Evolutionary conservation across 2,329 filamentous ascomycete species (phyloP).

Genomic region (Aspergillus bombycis): DNA sequence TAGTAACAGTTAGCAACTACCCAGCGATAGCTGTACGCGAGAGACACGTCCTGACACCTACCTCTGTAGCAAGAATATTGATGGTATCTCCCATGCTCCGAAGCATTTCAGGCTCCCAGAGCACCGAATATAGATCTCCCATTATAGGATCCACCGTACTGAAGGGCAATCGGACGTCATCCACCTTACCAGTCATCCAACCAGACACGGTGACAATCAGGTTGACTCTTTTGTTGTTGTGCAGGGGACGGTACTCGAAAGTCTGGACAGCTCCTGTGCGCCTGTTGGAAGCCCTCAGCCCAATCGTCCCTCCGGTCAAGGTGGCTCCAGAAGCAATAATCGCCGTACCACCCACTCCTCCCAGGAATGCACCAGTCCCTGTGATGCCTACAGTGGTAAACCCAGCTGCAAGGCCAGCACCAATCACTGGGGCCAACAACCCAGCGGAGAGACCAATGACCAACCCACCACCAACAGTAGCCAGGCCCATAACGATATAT

Average conservation of each 20-base stretch:
- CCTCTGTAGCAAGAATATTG: slow-evolving; percentile 96
- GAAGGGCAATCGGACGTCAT: slow-evolving; percentile 92
- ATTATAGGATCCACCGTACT: slow-evolving; percentile 97
- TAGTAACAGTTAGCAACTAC: slow-evolving; percentile 43
- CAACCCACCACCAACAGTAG: slow-evolving; percentile 90
- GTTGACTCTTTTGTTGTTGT: slow-evolving; percentile 98
- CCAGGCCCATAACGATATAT: slow-evolving; percentile 94
- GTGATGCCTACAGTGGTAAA: slow-evolving; percentile 93
- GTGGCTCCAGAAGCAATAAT: slow-evolving; percentile 91
- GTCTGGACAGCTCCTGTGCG: slow-evolving; percentile 91
- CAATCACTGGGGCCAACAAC: slow-evolving; percentile 88
- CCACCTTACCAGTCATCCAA: slow-evolving; percentile 98
- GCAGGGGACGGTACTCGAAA: slow-evolving; percentile 92
- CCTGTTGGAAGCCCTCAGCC: slow-evolving; percentile 79
- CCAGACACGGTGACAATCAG: slow-evolving; percentile 93
- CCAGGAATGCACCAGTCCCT: slow-evolving; percentile 85
- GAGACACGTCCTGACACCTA: slow-evolving; percentile 45
- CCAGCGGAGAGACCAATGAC: slow-evolving; percentile 96
- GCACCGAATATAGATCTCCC: slow-evolving; percentile 95
- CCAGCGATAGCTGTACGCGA: background rate
- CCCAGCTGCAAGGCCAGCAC: slow-evolving; percentile 87
- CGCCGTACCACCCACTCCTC: slow-evolving; percentile 87
- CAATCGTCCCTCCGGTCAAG: slow-evolving; percentile 83
- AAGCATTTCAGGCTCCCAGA: slow-evolving; percentile 98
- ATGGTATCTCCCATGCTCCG: slow-evolving; percentile 98